These are phyloP conservation scores for Aspergillus caelatus DNA, from an alignment of 2,329 filamentous ascomycete genomes.

Conservation along the genomic window DNA sequence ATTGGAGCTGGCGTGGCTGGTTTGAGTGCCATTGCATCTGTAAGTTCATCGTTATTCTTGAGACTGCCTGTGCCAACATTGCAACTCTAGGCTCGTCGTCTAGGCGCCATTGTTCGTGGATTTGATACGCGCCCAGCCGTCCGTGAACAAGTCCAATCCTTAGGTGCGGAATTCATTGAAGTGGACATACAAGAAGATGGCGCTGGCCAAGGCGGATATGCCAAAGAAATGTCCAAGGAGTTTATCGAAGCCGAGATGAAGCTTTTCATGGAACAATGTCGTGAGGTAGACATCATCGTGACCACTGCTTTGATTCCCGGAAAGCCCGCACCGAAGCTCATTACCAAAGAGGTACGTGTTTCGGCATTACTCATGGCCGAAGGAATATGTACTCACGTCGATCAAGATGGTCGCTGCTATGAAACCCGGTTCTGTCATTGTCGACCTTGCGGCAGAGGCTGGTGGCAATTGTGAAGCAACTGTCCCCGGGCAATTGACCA, in stretches of 20 bases:
- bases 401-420: constrained; percentile 75
- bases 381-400: constrained; percentile 7
- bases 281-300: constrained; percentile 88
- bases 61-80: not conserved
- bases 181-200: constrained; percentile 85
- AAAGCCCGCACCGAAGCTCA: constrained; percentile 77
- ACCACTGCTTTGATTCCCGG: constrained; percentile 91
- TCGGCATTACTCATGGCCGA: not conserved
- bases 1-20: constrained; percentile 90
- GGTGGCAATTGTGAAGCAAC: constrained; percentile 88
- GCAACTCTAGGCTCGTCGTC: constrained; percentile 64
- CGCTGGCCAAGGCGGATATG: constrained; percentile 81
- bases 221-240: constrained; percentile 91
- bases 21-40: constrained; percentile 81
- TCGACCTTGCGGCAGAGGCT: constrained; percentile 84
- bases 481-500: constrained; percentile 68
- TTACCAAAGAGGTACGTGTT: constrained; percentile 65
- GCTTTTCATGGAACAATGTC: constrained; percentile 82
- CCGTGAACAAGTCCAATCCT: constrained; percentile 84
- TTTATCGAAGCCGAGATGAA: constrained; percentile 94
- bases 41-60: constrained; percentile 30
- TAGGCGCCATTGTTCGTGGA: constrained; percentile 86
- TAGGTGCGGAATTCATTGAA: constrained; percentile 88
- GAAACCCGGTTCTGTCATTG: constrained; percentile 86
- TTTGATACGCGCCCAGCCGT: constrained; percentile 91